Evolutionary conservation across 169 alveolate species (phyloP).

Genomic region (Plasmodium gonderi): DNA sequence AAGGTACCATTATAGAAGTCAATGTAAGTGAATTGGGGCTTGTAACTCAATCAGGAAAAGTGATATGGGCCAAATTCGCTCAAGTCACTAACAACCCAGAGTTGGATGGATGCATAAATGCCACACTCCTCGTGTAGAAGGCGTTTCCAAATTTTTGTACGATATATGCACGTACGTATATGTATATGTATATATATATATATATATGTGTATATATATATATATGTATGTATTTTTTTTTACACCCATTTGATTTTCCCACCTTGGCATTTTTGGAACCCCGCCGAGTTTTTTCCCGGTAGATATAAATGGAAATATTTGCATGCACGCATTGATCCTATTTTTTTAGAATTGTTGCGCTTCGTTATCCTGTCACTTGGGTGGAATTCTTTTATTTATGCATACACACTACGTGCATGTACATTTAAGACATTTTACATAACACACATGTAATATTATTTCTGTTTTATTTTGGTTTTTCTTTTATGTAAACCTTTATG

Average conservation of each 20-base stretch:
- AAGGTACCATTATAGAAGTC: constrained; percentile 98
- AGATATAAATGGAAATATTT: too few relatives aligned
- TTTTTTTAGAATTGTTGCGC: too few relatives aligned
- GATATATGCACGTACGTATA: not conserved
- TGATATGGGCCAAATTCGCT: constrained; percentile 99
- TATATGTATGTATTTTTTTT: too few relatives aligned
- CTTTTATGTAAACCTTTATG: too few relatives aligned
- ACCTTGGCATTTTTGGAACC: too few relatives aligned
- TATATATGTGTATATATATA: too few relatives aligned
- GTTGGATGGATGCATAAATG: constrained; percentile 99
- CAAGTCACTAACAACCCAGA: constrained; percentile 99
- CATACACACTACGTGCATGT: not conserved
- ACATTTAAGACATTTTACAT: not conserved
- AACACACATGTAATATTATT: too few relatives aligned
- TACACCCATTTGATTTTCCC: not conserved
- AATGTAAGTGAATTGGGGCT: constrained; percentile 99
- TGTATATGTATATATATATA: not conserved
- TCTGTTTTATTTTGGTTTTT: too few relatives aligned
- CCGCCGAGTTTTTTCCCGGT: too few relatives aligned
- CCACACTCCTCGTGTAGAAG: constrained; percentile 95
- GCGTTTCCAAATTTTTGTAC: not conserved
- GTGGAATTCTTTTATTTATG: not conserved
- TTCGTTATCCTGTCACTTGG: too few relatives aligned
- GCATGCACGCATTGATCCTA: too few relatives aligned
- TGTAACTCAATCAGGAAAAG: constrained; percentile 99